phyloP scores from a whole-genome alignment of 768 basidiomycete genomes.

The Roridomyces roridus region DNA sequence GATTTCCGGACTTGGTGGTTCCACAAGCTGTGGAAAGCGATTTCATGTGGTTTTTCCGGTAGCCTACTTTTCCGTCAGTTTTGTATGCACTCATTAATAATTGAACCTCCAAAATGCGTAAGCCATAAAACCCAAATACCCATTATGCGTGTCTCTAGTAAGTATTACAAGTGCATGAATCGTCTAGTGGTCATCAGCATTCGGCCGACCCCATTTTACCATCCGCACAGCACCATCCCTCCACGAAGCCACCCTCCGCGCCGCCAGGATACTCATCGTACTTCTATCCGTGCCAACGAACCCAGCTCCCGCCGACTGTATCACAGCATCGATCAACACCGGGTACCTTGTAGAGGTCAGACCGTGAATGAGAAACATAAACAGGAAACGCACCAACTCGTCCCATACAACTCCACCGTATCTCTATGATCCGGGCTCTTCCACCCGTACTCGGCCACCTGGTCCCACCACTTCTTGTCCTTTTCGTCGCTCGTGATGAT shows the following conservation, averaged over 20 bases:
- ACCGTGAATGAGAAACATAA: too few relatives aligned
- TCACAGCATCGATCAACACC: constrained; percentile 53
- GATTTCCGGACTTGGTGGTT: too few relatives aligned
- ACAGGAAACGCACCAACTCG: constrained; percentile 34
- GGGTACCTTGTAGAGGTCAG: too few relatives aligned
- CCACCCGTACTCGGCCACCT: constrained; percentile 36
- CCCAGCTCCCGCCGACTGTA: constrained; percentile 51
- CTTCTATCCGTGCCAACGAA: constrained; percentile 55
- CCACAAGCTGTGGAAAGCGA: too few relatives aligned
- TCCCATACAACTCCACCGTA: constrained; percentile 36
- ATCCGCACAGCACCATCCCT: constrained; percentile 40
- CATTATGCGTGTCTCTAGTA: too few relatives aligned
- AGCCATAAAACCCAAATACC: too few relatives aligned
- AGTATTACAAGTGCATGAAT: too few relatives aligned
- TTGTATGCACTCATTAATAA: too few relatives aligned
- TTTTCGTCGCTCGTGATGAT: constrained; percentile 41
- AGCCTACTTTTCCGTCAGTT: too few relatives aligned
- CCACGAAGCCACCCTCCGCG: constrained; percentile 53
- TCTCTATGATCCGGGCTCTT: constrained; percentile 33
- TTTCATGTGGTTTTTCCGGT: too few relatives aligned
- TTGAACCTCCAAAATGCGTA: too few relatives aligned
- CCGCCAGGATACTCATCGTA: constrained; percentile 51
- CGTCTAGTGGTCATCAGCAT: constrained; percentile 14
- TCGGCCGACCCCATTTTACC: constrained; percentile 36
- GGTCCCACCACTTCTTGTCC: constrained; percentile 19